A percentile compares a stretch with the other conserved stretches of the same genome.
Evolutionary conservation across 2,329 filamentous ascomycete genomes (phyloP).

Genomic region (Thermomyces lanuginosus): DNA sequence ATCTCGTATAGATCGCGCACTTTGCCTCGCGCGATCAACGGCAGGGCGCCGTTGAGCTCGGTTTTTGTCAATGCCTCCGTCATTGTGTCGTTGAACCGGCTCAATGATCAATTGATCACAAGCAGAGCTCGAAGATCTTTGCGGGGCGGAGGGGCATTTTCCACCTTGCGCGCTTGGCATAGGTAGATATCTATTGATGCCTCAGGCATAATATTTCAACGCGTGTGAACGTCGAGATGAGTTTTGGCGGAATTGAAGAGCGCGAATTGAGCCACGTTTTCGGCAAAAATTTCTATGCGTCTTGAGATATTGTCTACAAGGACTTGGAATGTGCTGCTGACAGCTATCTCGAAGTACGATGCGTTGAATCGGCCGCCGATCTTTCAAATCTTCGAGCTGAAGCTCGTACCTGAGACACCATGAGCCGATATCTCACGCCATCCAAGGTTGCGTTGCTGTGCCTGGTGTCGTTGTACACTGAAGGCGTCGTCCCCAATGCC

Average conservation of each 20-base stretch:
- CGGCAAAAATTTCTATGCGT: too few species aligned
- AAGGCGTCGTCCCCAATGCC: slow-evolving; percentile 49
- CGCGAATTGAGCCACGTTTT: too few species aligned
- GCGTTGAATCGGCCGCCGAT: too few species aligned
- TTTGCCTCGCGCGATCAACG: slow-evolving; percentile 47
- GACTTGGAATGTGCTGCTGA: too few species aligned
- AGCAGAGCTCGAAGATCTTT: neutral
- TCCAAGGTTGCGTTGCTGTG: slow-evolving; percentile 70
- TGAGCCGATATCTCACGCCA: slow-evolving; percentile 75
- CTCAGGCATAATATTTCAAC: too few species aligned
- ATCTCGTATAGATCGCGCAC: slow-evolving; percentile 69
- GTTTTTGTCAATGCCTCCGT: slow-evolving; percentile 24
- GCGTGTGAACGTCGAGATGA: too few species aligned
- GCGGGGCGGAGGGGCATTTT: neutral
- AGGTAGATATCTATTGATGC: too few species aligned
- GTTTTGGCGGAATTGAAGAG: too few species aligned
- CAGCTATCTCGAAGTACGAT: too few species aligned
- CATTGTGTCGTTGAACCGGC: slow-evolving; percentile 15
- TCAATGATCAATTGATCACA: neutral
- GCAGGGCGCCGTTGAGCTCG: slow-evolving; percentile 29
- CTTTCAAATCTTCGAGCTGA: too few species aligned
- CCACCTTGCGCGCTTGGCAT: too few species aligned
- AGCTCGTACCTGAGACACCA: slow-evolving; percentile 20
- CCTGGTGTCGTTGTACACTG: slow-evolving; percentile 66
- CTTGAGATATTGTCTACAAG: too few species aligned